Evolutionary conservation across 169 alveolate genomes (phyloP).

Genomic region (Babesia gibsoni): DNA sequence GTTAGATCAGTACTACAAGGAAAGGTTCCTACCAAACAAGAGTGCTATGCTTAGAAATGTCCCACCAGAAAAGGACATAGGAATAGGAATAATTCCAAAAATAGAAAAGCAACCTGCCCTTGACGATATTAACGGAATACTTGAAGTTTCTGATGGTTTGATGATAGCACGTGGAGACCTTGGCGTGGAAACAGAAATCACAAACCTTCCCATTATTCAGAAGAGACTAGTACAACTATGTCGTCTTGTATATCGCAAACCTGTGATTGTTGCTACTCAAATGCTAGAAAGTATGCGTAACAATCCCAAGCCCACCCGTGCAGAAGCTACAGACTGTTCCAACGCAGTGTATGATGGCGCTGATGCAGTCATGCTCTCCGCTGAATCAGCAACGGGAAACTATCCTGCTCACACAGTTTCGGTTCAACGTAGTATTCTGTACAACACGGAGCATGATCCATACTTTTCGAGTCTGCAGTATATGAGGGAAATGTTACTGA

Average conservation of each 20-base stretch:
- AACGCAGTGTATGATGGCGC: conserved; percentile 99
- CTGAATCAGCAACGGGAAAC: conserved; percentile 85
- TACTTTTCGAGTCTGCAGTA: conserved; percentile 59
- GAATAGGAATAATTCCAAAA: conserved; percentile 86
- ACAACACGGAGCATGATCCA: conserved; percentile 70
- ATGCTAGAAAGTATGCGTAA: conserved; percentile 97
- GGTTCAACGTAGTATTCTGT: conserved; percentile 67
- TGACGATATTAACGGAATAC: conserved; percentile 86
- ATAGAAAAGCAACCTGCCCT: conserved; percentile 94
- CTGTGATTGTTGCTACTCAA: conserved; percentile 98
- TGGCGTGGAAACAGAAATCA: conserved; percentile 95
- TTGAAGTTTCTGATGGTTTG: conserved; percentile 91
- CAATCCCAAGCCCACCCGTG: conserved; percentile 98
- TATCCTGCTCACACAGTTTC: conserved; percentile 71
- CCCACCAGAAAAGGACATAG: conserved; percentile 36
- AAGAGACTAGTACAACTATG: conserved; percentile 80
- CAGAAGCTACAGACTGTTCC: conserved; percentile 99
- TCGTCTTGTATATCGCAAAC: conserved; percentile 86
- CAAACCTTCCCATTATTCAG: conserved; percentile 89
- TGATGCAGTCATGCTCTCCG: conserved; percentile 92
- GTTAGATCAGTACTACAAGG: conserved; percentile 52
- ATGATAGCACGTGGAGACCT: conserved; percentile 98
- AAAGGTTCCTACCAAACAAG: conserved; percentile 63
- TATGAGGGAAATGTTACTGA: conserved; percentile 56
- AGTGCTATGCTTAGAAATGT: conserved; percentile 26